Evolutionary conservation across 1,284 basidiomycete species (phyloP).

Genomic region (Garcileccinum viscosum): DNA sequence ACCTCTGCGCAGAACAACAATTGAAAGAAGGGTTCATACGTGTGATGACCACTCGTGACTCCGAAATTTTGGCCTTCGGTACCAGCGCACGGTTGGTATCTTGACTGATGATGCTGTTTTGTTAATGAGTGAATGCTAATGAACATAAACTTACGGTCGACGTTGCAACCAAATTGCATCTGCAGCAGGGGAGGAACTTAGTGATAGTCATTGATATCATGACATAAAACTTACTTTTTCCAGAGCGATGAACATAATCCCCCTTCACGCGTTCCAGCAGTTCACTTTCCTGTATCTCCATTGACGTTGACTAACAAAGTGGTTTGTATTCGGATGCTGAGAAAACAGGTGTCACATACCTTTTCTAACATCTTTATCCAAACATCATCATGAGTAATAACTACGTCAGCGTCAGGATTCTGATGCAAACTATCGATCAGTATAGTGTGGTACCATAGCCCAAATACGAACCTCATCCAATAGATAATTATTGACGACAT

Average conservation of each 20-base stretch:
- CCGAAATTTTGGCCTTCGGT: background rate
- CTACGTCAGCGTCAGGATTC: background rate
- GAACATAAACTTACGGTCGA: background rate
- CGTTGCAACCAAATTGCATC: background rate
- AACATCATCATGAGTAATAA: slow-evolving; percentile 5
- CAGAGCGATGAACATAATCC: background rate
- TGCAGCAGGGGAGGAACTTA: slow-evolving; percentile 37
- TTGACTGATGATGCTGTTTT: background rate
- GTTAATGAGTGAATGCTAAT: background rate
- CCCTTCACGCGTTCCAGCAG: background rate
- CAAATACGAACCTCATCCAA: slow-evolving; percentile 3
- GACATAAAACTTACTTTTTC: background rate
- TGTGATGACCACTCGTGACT: slow-evolving; percentile 2
- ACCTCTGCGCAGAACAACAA: background rate
- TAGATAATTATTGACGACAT: slow-evolving; percentile 7
- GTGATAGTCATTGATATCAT: too few species aligned
- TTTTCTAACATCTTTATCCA: slow-evolving; percentile 1
- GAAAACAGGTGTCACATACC: background rate
- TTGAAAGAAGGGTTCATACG: background rate
- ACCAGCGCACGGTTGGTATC: background rate
- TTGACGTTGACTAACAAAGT: background rate
- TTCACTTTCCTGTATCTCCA: background rate
- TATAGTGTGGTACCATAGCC: background rate
- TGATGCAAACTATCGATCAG: background rate
- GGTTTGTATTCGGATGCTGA: background rate